Base-by-base conservation (phyloP, 768 basidiomycete species). In the Termitomyces sp. region DNA sequence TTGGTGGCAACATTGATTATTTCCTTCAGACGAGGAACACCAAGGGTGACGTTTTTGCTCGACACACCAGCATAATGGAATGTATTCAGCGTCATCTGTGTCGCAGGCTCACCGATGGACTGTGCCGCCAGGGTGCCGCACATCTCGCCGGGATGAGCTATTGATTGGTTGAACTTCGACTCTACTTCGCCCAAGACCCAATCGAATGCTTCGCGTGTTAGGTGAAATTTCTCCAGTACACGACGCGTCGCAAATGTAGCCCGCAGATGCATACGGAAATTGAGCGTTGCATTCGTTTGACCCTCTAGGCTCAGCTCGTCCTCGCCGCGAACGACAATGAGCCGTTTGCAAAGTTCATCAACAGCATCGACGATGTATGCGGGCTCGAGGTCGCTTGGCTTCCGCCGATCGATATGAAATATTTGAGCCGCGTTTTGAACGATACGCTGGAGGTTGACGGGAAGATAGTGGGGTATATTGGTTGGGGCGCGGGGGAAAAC, bases 11-110 rank as follows among this genome's bases (percentile, higher is more conserved):
- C 95, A 67, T 99, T 99, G 76, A 99, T 98, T 65, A 98, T 98
- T 74, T 98, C 97, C 77, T 98, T 98, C 62, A 99, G 72, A 72
- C 97, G 95, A 2, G 97, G 97, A 2, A 99, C 97, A 87, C 97
- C 97, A 58, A 98, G 92, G 0, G 97, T 99, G 51, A 99, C 97
- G 74, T 97, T 98, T 76, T 98, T 98, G 68, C 91, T 94, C n/a
- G 97, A 96, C 26, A 99, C 97, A 87, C 97, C 97, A 60, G 97
- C 97, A 70, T 98, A 98, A 74, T 99, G 97, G 91, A 98, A 99
- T 0, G 96, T 98, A 72, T 99, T 99, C 58, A 99, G 74, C 6
- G 97, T 98, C 97, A 99, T 98, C 75, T 99, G 97, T 0, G 97
- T 99, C 4, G 97, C 97, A 0, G 97, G 97, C 77, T 98, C 97